phyloP scores from a whole-genome alignment of 495 filamentous ascomycete genomes.

The Articulospora tetracladia region DNA sequence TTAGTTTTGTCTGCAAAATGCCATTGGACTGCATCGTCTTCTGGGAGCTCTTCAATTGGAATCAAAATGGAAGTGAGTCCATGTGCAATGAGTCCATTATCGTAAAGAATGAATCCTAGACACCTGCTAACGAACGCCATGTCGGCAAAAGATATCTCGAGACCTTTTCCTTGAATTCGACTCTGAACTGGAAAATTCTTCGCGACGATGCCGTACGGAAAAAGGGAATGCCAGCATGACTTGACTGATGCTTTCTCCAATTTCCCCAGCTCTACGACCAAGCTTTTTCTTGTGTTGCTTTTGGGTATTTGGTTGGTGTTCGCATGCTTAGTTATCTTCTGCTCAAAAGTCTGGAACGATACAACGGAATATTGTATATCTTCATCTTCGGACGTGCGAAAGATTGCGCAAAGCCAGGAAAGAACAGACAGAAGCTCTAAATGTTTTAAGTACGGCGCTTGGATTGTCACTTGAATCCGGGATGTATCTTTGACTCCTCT shows the following conservation, averaged over 20 bases:
- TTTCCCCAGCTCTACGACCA: not conserved
- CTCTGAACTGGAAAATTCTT: constrained; percentile 5
- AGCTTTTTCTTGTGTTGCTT: not conserved
- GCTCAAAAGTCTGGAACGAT: not conserved
- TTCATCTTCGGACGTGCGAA: not conserved
- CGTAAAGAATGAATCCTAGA: constrained; percentile 2
- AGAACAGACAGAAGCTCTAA: not conserved
- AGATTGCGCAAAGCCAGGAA: not conserved
- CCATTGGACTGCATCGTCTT: constrained; percentile 5
- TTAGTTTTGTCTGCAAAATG: constrained; percentile 5
- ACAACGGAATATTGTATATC: not conserved
- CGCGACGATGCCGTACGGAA: not conserved
- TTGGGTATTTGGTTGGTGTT: not conserved
- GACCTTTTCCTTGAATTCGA: constrained; percentile 1
- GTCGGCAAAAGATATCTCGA: constrained; percentile 13
- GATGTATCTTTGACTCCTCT: not conserved
- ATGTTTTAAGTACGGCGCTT: not conserved
- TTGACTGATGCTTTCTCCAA: not conserved
- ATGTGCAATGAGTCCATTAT: not conserved
- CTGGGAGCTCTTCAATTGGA: not conserved
- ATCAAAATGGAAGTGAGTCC: constrained; percentile 3
- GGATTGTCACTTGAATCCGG: not conserved
- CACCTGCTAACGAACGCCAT: not conserved
- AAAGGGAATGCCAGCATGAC: constrained; percentile 11
- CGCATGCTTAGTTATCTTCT: not conserved